phyloP scores from a whole-genome alignment of 1,284 basidiomycete genomes.

The Agaricales sp. region DNA sequence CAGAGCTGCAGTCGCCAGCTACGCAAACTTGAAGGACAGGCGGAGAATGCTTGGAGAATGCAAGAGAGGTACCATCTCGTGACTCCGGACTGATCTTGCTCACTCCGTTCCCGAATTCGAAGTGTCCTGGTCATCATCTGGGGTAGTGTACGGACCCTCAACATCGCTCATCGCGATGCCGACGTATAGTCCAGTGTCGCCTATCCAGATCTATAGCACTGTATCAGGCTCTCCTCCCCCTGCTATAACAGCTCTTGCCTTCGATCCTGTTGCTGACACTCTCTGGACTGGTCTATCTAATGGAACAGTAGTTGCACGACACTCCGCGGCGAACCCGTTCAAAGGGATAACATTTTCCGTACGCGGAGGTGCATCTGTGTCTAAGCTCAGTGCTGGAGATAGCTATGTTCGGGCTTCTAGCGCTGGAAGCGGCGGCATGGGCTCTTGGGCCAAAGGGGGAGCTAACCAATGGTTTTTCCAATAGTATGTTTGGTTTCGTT shows the following conservation, averaged over 20 bases:
- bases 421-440: constrained; percentile 47
- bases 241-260: constrained; percentile 60
- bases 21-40: too few species aligned
- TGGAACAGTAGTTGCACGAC: constrained; percentile 69
- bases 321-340: constrained; percentile 47
- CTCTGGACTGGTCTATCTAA: constrained; percentile 79
- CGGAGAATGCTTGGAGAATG: too few species aligned
- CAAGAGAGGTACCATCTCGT: too few species aligned
- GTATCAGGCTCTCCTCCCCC: not conserved
- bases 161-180: constrained; percentile 1
- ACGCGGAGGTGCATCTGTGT: constrained; percentile 52
- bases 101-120: too few species aligned
- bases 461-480: constrained; percentile 72
- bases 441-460: constrained; percentile 74
- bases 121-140: too few species aligned
- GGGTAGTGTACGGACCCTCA: too few species aligned
- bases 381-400: constrained; percentile 67
- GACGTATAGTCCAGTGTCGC: not conserved
- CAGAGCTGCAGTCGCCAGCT: too few species aligned
- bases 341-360: constrained; percentile 75
- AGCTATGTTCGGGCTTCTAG: constrained; percentile 61
- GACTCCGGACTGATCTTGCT: too few species aligned
- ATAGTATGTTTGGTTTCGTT: constrained; percentile 22
- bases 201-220: not conserved
- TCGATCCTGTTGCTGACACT: constrained; percentile 86